Evolutionary conservation across 345 rosid species (phyloP), one percentile per base, ranked within the genome.

Genomic region (Gossypium herbaceum): DNA sequence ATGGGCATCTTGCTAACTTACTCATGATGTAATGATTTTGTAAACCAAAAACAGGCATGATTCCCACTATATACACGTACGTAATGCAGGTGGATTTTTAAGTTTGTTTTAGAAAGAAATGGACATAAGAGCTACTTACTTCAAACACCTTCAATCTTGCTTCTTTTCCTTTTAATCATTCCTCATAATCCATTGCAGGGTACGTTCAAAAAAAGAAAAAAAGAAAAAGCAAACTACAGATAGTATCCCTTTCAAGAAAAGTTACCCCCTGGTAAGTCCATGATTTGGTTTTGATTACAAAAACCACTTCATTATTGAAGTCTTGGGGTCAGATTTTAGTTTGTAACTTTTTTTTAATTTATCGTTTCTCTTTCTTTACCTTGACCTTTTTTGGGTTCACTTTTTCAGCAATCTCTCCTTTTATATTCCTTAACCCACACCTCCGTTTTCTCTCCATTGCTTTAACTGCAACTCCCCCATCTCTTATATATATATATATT

Each of bases 391-490:
- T 72, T 29, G 45, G 54, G 52, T 68, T 34, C 27, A 71, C 76
- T 76, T 60, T 73, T 50, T 24, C 74, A 64, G 58, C 19, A 2
- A 60, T 76, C 54, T 41, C 71, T 73, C 34, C 34, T 73, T 57
- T 69, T 76, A 55, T 63, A 66, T 59, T 20, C 71, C 41, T 52
- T 57, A 7, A 22, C 7, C 27, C 51, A 58, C 48, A 7, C 66
- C 54, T 7, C 9, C 27, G 7, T 74, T 63, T 76, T 51, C 13
- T 71, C 55, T 70, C 58, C 19, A 47, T 27, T 55, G 22, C 44
- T 50, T 50, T 45, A 52, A 64, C 47, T 73, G 56, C 67, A 77
- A 73, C 58, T 73, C 67, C 20, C 64, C 39, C 10, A 12, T 74
- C 48, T 34, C 54, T 43, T 45, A 20, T 22, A 2, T 16, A 9